Percentiles rank a stretch among this genome's conserved stretches.
phyloP scores from a whole-genome alignment of 345 rosid genomes.

The Pelargonium nanum region DNA sequence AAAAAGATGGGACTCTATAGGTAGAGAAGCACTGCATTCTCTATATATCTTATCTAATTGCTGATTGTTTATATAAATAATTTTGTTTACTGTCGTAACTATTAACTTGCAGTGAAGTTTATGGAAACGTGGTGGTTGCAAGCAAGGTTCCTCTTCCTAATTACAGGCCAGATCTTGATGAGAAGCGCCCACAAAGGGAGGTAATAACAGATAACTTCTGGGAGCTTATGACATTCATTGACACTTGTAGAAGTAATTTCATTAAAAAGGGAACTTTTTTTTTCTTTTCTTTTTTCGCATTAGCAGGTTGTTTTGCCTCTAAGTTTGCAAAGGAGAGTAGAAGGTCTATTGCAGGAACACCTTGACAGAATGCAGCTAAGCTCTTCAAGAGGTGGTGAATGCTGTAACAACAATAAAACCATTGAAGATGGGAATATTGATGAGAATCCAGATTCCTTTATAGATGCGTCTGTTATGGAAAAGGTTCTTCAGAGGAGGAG shows the following conservation, averaged over 20 bases:
- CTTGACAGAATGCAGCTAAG: constrained; percentile 62
- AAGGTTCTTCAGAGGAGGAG: constrained; percentile 89
- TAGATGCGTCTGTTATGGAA: constrained; percentile 91
- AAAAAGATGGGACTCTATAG: constrained; percentile 91
- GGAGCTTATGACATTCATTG: constrained; percentile 10
- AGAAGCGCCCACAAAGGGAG: constrained; percentile 98
- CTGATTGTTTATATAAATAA: background rate
- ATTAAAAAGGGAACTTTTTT: constrained; percentile 4
- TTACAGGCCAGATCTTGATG: constrained; percentile 95
- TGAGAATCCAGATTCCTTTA: constrained; percentile 42
- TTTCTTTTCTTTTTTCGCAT: constrained; percentile 7
- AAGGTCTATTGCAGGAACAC: constrained; percentile 87
- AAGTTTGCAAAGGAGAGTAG: constrained; percentile 90
- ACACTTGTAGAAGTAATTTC: background rate
- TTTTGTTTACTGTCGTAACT: background rate
- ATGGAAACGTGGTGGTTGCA: constrained; percentile 91
- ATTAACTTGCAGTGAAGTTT: constrained; percentile 45
- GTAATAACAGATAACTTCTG: constrained; percentile 26
- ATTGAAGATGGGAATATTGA: constrained; percentile 33
- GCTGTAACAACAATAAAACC: constrained; percentile 24
- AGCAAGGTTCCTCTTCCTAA: constrained; percentile 96
- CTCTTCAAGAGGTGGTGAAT: constrained; percentile 31
- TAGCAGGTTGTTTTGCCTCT: constrained; percentile 74
- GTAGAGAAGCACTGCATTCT: constrained; percentile 19
- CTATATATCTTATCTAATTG: background rate